Base-by-base conservation (phyloP, 2,329 filamentous ascomycete species). In the Scedosporium minutisporum region DNA sequence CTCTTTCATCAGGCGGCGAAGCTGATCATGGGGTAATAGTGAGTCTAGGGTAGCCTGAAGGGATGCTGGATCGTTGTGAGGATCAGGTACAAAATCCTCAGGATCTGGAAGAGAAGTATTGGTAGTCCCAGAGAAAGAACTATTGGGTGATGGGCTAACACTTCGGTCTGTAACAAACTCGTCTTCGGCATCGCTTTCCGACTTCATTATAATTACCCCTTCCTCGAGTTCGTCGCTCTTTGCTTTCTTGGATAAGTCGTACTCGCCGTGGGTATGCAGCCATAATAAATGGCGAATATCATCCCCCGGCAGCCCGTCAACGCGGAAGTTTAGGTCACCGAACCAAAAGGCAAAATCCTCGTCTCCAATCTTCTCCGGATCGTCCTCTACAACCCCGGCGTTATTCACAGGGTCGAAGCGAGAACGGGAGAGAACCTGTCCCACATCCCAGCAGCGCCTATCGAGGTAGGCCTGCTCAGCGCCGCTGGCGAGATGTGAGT, bases 311-410 rank as follows among this genome's bases (percentile, higher is more conserved):
- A 97, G 83, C 55, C 88, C 90, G 60, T 96, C 91, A 0, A 99
- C 81, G 38, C 95, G 86, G 71, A 97, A 99, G 72, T 99, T 99
- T 51, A 99, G 80, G 73, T 99, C 95, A 6, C 95, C 95, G 70
- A 96, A 90, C 91, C 93, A 97, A 70, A 99, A 97, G 0, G 87
- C 86, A 75, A 97, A 92, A 70, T 99, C 95, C 67, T 96, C 93
- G 46, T 96, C 90, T 1, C 91, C 93, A 66, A 99, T 87, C 42
- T 79, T 83, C 60, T 89, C 86, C 0, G 81, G 77, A 23, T 87
- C 84, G n/a, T 87, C 85, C 44, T 86, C 80, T 1, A 83, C 77
- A 5, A 88, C 84, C 7, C 89, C 87, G 0, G 82, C 78, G 63
- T 88, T 82, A 46, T 79, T 78, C 6, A 96, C 82, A 0, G 91